These are phyloP conservation scores for Blumeria graminis DNA, from an alignment of 2,329 filamentous ascomycete genomes.

Conservation along the genomic window DNA sequence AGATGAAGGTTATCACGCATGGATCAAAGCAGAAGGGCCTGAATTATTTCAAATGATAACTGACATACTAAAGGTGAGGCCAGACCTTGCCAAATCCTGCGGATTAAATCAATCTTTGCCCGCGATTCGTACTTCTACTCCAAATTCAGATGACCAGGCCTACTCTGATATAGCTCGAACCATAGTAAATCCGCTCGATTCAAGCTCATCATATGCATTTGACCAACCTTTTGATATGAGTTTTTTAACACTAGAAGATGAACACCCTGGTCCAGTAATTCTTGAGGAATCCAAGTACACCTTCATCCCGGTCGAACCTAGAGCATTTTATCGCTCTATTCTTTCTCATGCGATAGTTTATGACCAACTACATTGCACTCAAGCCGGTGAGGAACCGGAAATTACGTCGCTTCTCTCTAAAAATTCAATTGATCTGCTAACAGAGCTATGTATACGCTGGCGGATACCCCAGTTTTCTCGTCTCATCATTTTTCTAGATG, in stretches of 20 bases:
- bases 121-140: slow-evolving; percentile 25
- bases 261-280: slow-evolving; percentile 9
- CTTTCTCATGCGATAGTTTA: slow-evolving; percentile 50
- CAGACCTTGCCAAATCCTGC: slow-evolving; percentile 46
- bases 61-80: slow-evolving; percentile 65
- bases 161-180: slow-evolving; percentile 28
- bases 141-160: slow-evolving; percentile 18
- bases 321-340: slow-evolving; percentile 63
- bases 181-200: slow-evolving; percentile 22
- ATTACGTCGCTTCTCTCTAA: slow-evolving; percentile 34
- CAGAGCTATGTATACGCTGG: slow-evolving; percentile 72
- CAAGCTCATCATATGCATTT: slow-evolving; percentile 18
- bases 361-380: slow-evolving; percentile 30
- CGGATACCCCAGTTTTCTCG: slow-evolving; percentile 65
- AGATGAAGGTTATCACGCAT: slow-evolving; percentile 67
- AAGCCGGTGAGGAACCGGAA: slow-evolving; percentile 22
- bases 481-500: slow-evolving; percentile 61
- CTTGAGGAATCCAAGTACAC: slow-evolving; percentile 49
- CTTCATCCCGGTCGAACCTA: slow-evolving; percentile 69
- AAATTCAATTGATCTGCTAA: slow-evolving; percentile 58
- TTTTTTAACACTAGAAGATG: slow-evolving; percentile 11
- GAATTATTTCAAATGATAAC: slow-evolving; percentile 86
- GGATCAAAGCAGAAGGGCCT: slow-evolving; percentile 74
- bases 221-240: slow-evolving; percentile 16
- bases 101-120: slow-evolving; percentile 33